Evolutionary conservation across 768 basidiomycete species (phyloP).

Genomic region (Lactarius hengduanensis): DNA sequence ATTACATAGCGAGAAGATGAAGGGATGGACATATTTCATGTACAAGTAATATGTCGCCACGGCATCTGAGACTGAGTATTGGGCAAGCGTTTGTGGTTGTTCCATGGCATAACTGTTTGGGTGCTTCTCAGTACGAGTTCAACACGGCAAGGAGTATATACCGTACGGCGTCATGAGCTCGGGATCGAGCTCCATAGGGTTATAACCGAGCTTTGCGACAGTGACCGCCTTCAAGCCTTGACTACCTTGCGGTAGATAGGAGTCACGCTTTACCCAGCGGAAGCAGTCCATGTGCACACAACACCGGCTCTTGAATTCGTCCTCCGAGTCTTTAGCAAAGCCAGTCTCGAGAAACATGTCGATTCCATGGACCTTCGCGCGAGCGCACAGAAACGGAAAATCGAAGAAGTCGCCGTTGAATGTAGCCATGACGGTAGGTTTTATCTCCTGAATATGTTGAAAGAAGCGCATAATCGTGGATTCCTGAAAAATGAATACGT

Average conservation of each 20-base stretch:
- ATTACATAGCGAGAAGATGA: conserved; percentile 98
- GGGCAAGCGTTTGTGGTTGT: conserved; percentile 90
- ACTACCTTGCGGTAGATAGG: conserved; percentile 96
- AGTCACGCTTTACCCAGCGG: conserved; percentile 99
- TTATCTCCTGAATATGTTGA: conserved; percentile 88
- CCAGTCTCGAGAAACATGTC: conserved; percentile 97
- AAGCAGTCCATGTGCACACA: conserved; percentile 99
- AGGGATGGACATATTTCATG: conserved; percentile 99
- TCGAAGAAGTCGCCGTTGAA: conserved; percentile 99
- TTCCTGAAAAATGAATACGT: conserved; percentile 47
- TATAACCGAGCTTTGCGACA: conserved; percentile 91
- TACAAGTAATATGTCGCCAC: conserved; percentile 99
- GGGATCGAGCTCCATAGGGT: conserved; percentile 95
- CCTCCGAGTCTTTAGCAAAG: conserved; percentile 86
- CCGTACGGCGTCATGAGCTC: conserved; percentile 98
- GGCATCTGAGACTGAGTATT: conserved; percentile 99
- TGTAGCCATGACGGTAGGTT: conserved; percentile 95
- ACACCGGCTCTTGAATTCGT: conserved; percentile 89
- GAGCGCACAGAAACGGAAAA: conserved; percentile 92
- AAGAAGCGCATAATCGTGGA: conserved; percentile 86
- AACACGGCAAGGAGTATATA: conserved; percentile 23
- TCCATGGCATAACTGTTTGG: conserved; percentile 86
- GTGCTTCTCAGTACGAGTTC: not conserved
- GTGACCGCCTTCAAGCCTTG: conserved; percentile 99
- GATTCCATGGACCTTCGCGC: conserved; percentile 84